Evolutionary conservation across 2,329 filamentous ascomycete genomes (phyloP), one percentile per base, ranked within the genome.

Genomic region (Hirsutella thompsonii): DNA sequence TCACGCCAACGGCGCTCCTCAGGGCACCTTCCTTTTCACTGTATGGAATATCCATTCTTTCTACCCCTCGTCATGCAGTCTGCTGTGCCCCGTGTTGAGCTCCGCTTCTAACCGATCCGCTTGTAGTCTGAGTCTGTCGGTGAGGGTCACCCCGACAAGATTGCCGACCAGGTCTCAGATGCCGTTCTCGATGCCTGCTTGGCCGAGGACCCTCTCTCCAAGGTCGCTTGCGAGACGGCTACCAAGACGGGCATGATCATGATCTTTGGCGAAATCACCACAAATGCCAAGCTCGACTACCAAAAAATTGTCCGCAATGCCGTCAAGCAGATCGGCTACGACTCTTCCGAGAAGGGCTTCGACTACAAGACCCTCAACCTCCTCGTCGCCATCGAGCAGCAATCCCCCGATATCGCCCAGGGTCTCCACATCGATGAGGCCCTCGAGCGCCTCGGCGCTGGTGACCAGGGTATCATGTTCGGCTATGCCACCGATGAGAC

Each of bases 391-490:
- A 95, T 98, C 67, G 92, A 98, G 81, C 80, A 98, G 73, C 92
- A 98, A 72, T 96, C 90, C 46, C 85, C 90, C 59, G 92, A 98
- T 68, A 98, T 98, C 60, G 92, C 92, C 55, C 92, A 96, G 73
- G 92, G 92, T 76, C 86, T 98, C 43, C 87, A 96, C 76, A 94
- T 94, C 67, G 92, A 98, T 52, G 78, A 95, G 74, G 88, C 87
- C 53, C 83, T 98, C 38, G 92, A 98, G 80, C 82, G 94, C 71
- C 82, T 98, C 51, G 92, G 92, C 68, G 92, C 92, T 49, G 92
- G 92, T 83, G 92, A 98, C 70, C 92, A 98, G 76, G 92, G 92
- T 76, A 95, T 98, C 76, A 98, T 98, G 92, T 98, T 98, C 69
- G 92, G 92, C 58, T 98, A 98, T 77, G 92, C 92, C 66, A 94